Conservation (phyloP, 2,329 filamentous ascomycete species). For the Colletotrichum tropicicola region DNA sequence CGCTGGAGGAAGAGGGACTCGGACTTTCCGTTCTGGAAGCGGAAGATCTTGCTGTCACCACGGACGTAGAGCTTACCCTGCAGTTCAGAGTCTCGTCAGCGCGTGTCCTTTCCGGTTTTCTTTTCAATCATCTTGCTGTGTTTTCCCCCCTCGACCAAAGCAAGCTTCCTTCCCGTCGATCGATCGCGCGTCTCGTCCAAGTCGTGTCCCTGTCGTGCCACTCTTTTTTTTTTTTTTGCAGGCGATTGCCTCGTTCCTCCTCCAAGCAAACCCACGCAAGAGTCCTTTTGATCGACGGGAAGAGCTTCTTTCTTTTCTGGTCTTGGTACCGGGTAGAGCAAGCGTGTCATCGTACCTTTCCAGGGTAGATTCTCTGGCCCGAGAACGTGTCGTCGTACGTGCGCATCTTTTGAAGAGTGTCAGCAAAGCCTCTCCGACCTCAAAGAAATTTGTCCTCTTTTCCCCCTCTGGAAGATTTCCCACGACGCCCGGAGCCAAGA, state of each 20-base stretch:
- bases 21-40: slow-evolving; percentile 99
- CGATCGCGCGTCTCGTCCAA: background rate
- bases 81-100: slow-evolving; percentile 42
- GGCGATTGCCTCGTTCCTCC: background rate
- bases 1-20: slow-evolving; percentile 99
- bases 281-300: slow-evolving; percentile 14
- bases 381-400: slow-evolving; percentile 75
- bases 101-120: slow-evolving; percentile 9
- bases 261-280: background rate
- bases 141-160: background rate
- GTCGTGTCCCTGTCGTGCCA: background rate
- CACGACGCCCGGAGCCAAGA: background rate
- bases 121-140: background rate
- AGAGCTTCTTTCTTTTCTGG: too few species aligned
- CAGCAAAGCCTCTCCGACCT: background rate
- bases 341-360: slow-evolving; percentile 70
- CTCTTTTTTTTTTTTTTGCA: background rate
- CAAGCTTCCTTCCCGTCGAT: slow-evolving; percentile 12
- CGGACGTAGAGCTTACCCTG: slow-evolving; percentile 99
- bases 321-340: too few species aligned
- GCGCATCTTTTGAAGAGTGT: slow-evolving; percentile 62
- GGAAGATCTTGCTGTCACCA: slow-evolving; percentile 99
- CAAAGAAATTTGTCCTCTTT: background rate
- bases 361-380: slow-evolving; percentile 73
- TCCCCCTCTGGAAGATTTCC: background rate